Percentiles rank a stretch among this genome's conserved stretches.
Conservation (phyloP, 345 rosid genomes). For the Clausena lansium region DNA sequence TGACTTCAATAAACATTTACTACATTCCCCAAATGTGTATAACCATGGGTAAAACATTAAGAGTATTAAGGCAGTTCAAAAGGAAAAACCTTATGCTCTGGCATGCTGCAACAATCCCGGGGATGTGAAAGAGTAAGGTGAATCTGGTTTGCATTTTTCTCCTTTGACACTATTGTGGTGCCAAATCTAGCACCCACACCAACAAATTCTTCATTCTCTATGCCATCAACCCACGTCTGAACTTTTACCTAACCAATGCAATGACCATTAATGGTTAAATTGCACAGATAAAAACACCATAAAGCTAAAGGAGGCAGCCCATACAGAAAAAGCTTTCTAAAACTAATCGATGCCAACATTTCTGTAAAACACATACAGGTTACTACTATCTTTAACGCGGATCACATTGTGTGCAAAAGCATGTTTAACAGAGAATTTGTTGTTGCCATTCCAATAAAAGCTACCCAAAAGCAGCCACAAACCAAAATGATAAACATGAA, state of each 20-base stretch:
- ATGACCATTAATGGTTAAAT: not conserved
- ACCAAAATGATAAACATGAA: not conserved
- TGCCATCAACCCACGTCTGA: conserved; percentile 86
- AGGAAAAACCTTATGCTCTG: conserved; percentile 63
- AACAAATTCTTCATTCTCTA: conserved; percentile 80
- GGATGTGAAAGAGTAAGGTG: conserved; percentile 79
- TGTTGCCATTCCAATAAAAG: not conserved
- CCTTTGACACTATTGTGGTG: conserved; percentile 74
- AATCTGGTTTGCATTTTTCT: conserved; percentile 81
- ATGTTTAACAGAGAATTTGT: not conserved
- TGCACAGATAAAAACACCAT: conserved; percentile 2
- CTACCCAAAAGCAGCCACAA: not conserved
- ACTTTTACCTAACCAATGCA: conserved; percentile 73
- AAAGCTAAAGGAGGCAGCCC: conserved; percentile 1
- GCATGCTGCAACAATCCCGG: conserved; percentile 70
- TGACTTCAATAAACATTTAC: conserved; percentile 12
- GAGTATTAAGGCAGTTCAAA: not conserved
- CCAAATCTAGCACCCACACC: conserved; percentile 99
- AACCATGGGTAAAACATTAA: not conserved
- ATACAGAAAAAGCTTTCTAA: not conserved
- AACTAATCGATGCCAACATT: conserved; percentile 3
- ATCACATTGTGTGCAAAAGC: not conserved
- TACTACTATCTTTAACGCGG: not conserved
- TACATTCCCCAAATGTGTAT: not conserved
- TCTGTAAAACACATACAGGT: not conserved